Percentiles rank a stretch among this genome's conserved stretches.
These are phyloP conservation scores for Aspergillus carlsbadensis DNA, from an alignment of 495 filamentous ascomycete species.

Conservation along the genomic window DNA sequence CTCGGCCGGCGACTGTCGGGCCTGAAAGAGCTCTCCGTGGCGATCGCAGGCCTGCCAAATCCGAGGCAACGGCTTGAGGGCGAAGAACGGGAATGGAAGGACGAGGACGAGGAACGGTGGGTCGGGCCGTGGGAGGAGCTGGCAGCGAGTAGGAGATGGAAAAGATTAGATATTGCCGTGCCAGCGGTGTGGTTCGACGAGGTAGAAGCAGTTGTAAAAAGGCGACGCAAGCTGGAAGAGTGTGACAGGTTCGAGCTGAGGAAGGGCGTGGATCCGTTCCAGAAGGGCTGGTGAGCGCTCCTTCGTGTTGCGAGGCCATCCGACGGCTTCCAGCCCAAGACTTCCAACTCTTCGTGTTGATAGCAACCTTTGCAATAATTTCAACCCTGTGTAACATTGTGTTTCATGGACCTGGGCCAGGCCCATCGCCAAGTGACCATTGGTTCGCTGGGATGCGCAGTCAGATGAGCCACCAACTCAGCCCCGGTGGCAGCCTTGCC, in stretches of 20 bases:
- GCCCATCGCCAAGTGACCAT: no score
- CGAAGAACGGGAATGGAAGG: slow-evolving; percentile 1
- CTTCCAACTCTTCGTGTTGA: no score
- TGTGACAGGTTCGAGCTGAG: slow-evolving; percentile 7
- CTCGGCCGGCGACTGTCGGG: background rate
- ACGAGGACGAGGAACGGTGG: slow-evolving; percentile 6
- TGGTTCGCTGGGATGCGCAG: no score
- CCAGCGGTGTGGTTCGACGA: slow-evolving; percentile 1
- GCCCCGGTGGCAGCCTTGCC: no score
- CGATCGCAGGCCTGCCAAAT: slow-evolving; percentile 10
- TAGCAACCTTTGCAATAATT: no score
- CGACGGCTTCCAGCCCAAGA: no score
- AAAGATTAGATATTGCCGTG: slow-evolving; percentile 6
- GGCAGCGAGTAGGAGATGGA: slow-evolving; percentile 9
- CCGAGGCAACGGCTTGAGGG: background rate
- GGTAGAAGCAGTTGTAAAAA: background rate
- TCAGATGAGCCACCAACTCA: no score
- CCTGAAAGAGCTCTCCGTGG: slow-evolving; percentile 3
- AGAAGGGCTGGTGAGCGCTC: background rate
- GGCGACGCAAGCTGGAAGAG: slow-evolving; percentile 2
- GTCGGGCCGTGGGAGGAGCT: slow-evolving; percentile 13
- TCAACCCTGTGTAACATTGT: no score
- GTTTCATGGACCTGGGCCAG: no score
- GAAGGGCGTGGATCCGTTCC: background rate
- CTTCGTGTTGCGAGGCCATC: no score